Base-by-base conservation (phyloP, 2,329 filamentous ascomycete genomes). In the Trichoderma arundinaceum region DNA sequence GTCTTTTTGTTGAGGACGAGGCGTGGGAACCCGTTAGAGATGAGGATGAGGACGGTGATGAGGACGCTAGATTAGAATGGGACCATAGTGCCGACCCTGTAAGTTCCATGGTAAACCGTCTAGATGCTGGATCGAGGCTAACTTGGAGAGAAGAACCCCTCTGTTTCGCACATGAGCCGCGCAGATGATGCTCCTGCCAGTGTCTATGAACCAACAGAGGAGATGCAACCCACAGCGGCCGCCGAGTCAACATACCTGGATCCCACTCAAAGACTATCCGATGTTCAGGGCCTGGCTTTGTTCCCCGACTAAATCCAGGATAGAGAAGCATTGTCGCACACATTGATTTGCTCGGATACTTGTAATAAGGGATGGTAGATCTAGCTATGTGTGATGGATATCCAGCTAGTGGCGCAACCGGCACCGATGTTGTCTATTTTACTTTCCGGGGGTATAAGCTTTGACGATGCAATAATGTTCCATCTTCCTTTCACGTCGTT, bases 391-490 rank as follows among this genome's bases (percentile, higher is more conserved):
- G 71, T 72, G 58, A 86, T 80, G 69, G 82, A 84, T 62, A 96
- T 81, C 89, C 92, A 97, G 74, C 89, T 96, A 17, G 94, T 97
- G 51, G 94, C 94, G 78, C 92, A 97, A 1, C 94, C 94, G n/a
- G 92, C 92, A 28, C 90, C 92, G 57, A 97, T 83, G 57, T 79
- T 80, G 69, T 82, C 78, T 64, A 92, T 86, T 19, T 79, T 78
- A 64, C 79, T 81, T 9, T 77, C 80, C 4, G 82, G 74, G 15
- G 83, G 82, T 44, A 88, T 78, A 72, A 83, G 82, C 69, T 82
- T 83, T 60, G 81, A 80, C 52, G 87, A 84, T 22, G 84, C 83
- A 73, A 96, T 85, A 66, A 86, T 79, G 73, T 90, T 93, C 82
- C 85, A 92, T 67, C 82, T 82, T 9, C 85, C 89, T 69, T 89